These are phyloP conservation scores for Aspergillus ostianus DNA, from an alignment of 495 filamentous ascomycete species.

Conservation along the genomic window DNA sequence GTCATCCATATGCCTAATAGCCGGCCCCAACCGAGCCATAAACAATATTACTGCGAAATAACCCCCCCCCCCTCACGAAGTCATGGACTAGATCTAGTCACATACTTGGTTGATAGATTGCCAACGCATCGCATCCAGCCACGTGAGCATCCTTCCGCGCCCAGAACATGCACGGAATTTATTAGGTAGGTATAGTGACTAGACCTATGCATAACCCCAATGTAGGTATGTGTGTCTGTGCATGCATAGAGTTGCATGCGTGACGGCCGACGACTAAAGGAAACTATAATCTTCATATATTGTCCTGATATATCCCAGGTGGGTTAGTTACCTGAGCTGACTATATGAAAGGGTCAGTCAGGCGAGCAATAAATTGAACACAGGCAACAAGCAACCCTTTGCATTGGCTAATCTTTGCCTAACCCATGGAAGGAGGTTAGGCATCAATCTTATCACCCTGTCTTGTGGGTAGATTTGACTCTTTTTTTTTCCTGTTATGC, in stretches of 20 bases:
- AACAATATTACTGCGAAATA: no score
- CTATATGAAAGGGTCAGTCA: background rate
- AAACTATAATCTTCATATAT: background rate
- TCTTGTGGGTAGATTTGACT: background rate
- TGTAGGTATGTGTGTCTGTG: no score
- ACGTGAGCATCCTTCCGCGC: background rate
- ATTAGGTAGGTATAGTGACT: background rate
- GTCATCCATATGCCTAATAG: no score
- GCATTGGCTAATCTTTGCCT: background rate
- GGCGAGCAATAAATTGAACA: no score
- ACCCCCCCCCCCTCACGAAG: background rate
- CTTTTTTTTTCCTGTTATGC: background rate
- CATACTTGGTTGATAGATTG: background rate
- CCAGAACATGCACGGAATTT: background rate
- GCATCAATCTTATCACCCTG: background rate
- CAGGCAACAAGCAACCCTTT: background rate
- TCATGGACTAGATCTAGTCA: background rate
- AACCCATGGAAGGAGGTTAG: background rate
- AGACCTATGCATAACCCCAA: no score
- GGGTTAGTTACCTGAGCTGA: no score
- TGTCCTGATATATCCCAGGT: no score
- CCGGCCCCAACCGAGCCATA: background rate
- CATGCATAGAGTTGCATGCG: background rate
- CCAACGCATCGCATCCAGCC: background rate
- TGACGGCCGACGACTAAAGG: background rate